A percentile compares a stretch with the other conserved stretches of the same genome.
phyloP scores from a whole-genome alignment of 2,329 filamentous ascomycete genomes.

The Mariannaea elegans region DNA sequence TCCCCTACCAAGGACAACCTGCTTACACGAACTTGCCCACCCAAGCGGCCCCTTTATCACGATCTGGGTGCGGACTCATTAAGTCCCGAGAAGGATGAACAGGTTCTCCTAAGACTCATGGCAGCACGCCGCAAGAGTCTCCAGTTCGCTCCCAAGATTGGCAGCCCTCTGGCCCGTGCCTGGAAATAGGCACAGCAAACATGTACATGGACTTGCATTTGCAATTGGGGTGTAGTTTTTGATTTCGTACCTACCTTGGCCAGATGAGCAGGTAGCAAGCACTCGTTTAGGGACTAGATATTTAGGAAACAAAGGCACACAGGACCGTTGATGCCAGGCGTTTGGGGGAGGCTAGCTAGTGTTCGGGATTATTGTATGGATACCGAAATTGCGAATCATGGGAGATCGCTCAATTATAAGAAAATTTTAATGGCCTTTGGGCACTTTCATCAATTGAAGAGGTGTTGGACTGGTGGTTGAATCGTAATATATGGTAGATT shows the following conservation, averaged over 20 bases:
- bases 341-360: slow-evolving; percentile 18
- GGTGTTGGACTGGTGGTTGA: neutral
- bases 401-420: slow-evolving; percentile 11
- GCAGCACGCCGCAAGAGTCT: slow-evolving; percentile 79
- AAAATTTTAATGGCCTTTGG: slow-evolving; percentile 18
- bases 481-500: slow-evolving; percentile 2
- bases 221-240: slow-evolving; percentile 28
- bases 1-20: slow-evolving; percentile 49
- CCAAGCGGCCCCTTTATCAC: slow-evolving; percentile 52
- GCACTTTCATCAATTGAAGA: slow-evolving; percentile 3
- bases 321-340: slow-evolving; percentile 31
- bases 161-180: slow-evolving; percentile 72
- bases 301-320: slow-evolving; percentile 28
- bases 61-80: slow-evolving; percentile 57
- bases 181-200: slow-evolving; percentile 50
- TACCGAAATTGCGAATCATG: slow-evolving; percentile 8
- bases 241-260: slow-evolving; percentile 20
- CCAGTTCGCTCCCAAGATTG: slow-evolving; percentile 79
- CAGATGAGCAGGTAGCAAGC: slow-evolving; percentile 24
- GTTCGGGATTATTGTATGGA: slow-evolving; percentile 18
- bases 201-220: slow-evolving; percentile 27
- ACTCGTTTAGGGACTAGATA: slow-evolving; percentile 37
- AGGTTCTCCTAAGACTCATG: slow-evolving; percentile 70
- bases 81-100: slow-evolving; percentile 61
- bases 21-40: slow-evolving; percentile 63